phyloP scores from a whole-genome alignment of 257 asterid species.

The Oldenlandia corymbosa region DNA sequence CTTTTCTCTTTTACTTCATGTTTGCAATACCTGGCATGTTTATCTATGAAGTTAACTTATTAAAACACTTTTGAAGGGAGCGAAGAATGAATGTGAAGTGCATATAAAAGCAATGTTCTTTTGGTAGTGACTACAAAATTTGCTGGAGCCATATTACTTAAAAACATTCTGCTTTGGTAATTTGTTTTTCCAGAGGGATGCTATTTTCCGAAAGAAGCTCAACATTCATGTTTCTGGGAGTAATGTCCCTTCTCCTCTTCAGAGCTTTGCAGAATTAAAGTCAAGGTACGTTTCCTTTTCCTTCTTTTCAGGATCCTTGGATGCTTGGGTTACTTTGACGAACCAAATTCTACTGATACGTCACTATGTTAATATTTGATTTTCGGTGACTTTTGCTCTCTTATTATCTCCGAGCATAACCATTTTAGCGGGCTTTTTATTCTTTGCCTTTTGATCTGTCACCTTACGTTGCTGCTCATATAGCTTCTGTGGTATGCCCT shows the following conservation, averaged over 20 bases:
- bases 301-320: too few relatives aligned
- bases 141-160: background rate
- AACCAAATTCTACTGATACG: too few relatives aligned
- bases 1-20: conserved; percentile 7
- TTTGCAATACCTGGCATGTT: background rate
- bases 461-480: background rate
- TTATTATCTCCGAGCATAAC: background rate
- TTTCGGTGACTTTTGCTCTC: background rate
- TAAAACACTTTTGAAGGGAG: background rate
- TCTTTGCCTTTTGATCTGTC: background rate
- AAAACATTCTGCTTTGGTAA: conserved; percentile 1
- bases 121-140: background rate
- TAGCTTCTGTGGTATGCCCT: background rate
- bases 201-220: conserved; percentile 64
- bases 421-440: background rate
- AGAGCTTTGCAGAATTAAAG: conserved; percentile 51
- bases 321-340: too few relatives aligned
- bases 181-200: conserved; percentile 54
- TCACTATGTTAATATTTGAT: too few relatives aligned
- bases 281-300: conserved; percentile 41
- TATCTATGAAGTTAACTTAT: background rate
- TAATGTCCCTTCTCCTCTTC: conserved; percentile 79
- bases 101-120: background rate
- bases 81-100: background rate
- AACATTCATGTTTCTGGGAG: conserved; percentile 88